phyloP scores from a whole-genome alignment of 2,329 filamentous ascomycete genomes.

The Dactylellina sp. region DNA sequence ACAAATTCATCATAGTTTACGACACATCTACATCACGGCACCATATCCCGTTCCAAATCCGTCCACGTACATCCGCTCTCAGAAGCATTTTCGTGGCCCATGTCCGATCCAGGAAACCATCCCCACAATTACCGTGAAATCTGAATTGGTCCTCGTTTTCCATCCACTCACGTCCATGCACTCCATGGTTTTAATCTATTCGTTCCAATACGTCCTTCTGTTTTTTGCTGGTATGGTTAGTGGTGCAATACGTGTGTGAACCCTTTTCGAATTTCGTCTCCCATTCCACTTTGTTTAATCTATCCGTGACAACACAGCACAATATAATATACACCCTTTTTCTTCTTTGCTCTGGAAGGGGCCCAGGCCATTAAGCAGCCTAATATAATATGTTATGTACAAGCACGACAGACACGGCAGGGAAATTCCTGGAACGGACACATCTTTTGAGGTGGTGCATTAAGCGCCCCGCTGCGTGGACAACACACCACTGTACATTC shows the following conservation, averaged over 20 bases:
- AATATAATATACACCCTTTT: background rate
- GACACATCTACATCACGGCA: no score
- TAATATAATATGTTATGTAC: constrained; percentile 21
- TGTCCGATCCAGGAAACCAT: constrained; percentile 25
- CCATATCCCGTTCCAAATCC: no score
- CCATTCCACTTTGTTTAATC: background rate
- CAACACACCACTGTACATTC: no score
- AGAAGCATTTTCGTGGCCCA: background rate
- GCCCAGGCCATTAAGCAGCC: constrained; percentile 7
- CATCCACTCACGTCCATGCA: background rate
- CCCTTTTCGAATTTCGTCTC: no score
- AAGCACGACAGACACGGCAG: constrained; percentile 5
- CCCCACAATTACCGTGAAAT: constrained; percentile 1
- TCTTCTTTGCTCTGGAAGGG: background rate
- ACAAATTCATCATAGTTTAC: no score
- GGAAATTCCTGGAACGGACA: constrained; percentile 1
- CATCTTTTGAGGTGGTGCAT: background rate
- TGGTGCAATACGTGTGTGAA: no score
- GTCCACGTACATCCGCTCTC: background rate
- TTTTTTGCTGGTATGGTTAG: no score
- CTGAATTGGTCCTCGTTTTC: constrained; percentile 5
- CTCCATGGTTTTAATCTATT: no score
- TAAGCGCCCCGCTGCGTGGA: background rate
- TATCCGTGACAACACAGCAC: background rate
- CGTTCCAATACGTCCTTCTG: no score